Base-by-base conservation (phyloP, 192 early-diverging fungal genomes). In the Anaeromyces robustus region DNA sequence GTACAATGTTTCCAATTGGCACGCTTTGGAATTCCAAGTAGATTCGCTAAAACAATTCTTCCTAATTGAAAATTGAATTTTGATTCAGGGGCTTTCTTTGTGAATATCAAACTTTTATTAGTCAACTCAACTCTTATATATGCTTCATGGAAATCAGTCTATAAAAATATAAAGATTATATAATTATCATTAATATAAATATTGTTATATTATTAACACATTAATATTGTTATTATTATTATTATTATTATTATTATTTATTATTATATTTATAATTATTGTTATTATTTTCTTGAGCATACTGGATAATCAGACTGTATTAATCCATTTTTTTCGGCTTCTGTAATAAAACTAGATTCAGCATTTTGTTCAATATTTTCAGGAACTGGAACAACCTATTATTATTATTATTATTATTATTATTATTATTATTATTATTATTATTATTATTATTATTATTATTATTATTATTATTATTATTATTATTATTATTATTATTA, bases 1-100 rank as follows among this genome's bases (percentile, higher is more conserved):
- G 89, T 81, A 81, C 95, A 96, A 28, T 84, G 82, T 84, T 92
- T 95, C 97, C 97, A 98, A 82, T 94, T 87, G 79, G 88, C 92
- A 79, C 94, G 87, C 19, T 93, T 89, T 22, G 94, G 92, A 1
- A 81, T 83, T 0, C 86, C 93, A 34, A 97, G 81, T 12, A 93
- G 84, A 14, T 86, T 85, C 0, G 94, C 92, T 77, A 95, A 83
- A 0, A 93, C 87, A 43, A 84, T 86, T 83, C 90, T 86, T 83
- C 94, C 94, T 85, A 94, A 93, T 82, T 96, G 93, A 7, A 93
- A 79, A 81, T 96, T 93, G 81, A 95, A 92, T 83, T 81, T 29
- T 82, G 84, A 32, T 81, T 85, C 84, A 28, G 81, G 78, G 0
- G 80, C 81, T 11, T 85, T 83, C 52, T 91, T 84, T 26, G 82